A percentile compares a stretch with the other conserved stretches of the same genome.
These are phyloP conservation scores for Euphorbia celastroides DNA, from an alignment of 441 rosid genomes.

Conservation along the genomic window DNA sequence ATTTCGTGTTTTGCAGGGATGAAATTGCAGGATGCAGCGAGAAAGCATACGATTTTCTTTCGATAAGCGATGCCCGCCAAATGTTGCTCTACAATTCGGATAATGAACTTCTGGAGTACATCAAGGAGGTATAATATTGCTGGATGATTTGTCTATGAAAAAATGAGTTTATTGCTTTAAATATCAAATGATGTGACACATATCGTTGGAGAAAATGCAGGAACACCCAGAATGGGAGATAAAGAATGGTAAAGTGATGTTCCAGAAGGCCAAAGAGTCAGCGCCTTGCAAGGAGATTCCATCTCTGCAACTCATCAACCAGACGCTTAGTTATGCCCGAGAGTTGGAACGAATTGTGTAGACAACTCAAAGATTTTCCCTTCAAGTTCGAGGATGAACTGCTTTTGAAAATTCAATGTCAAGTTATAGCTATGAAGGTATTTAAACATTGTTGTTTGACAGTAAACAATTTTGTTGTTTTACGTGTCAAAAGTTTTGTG, in stretches of 20 bases:
- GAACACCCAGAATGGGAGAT: slow-evolving; percentile 89
- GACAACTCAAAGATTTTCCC: slow-evolving; percentile 12
- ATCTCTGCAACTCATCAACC: slow-evolving; percentile 87
- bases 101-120: slow-evolving; percentile 59
- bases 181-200: neutral
- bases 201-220: slow-evolving; percentile 28
- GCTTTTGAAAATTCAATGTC: too few relatives aligned
- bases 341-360: slow-evolving; percentile 96
- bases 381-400: slow-evolving; percentile 4
- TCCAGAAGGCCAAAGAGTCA: slow-evolving; percentile 87
- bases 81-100: slow-evolving; percentile 80
- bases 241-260: slow-evolving; percentile 58
- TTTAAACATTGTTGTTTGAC: too few relatives aligned
- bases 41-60: slow-evolving; percentile 89
- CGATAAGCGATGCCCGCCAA: slow-evolving; percentile 58
- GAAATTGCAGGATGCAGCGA: slow-evolving; percentile 99
- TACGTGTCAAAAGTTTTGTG: too few relatives aligned
- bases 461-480: too few relatives aligned
- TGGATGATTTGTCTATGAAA: neutral
- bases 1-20: slow-evolving; percentile 43
- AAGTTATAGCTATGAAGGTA: too few relatives aligned
- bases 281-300: slow-evolving; percentile 90
- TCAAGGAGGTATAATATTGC: slow-evolving; percentile 49
- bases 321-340: slow-evolving; percentile 88
- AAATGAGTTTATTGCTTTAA: neutral